Evolutionary conservation across 208 protist species (phyloP).

Genomic region (Crithidia brevicula): DNA sequence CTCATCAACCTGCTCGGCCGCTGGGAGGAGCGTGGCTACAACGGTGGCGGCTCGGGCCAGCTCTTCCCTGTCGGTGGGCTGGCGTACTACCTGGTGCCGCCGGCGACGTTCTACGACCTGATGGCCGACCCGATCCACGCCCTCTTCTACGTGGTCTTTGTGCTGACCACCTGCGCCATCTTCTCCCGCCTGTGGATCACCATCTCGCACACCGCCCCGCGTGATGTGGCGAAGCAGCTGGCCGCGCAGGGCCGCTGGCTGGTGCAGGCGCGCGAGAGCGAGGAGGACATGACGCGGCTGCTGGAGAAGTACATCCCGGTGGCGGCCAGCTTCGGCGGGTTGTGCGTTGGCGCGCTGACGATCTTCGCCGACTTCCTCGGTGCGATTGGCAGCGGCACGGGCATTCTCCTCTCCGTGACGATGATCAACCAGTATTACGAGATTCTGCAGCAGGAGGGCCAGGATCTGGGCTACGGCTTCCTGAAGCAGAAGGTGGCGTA

Average conservation of each 20-base stretch:
- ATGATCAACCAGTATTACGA: slow-evolving; percentile 99
- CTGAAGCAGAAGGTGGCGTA: slow-evolving; percentile 82
- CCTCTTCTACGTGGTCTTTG: slow-evolving; percentile 98
- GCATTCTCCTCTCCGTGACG: slow-evolving; percentile 99
- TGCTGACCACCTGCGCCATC: slow-evolving; percentile 97
- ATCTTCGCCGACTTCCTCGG: slow-evolving; percentile 99
- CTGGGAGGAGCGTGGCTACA: slow-evolving; percentile 94
- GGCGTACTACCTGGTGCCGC: slow-evolving; percentile 99
- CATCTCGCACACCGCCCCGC: slow-evolving; percentile 96
- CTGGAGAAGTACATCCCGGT: slow-evolving; percentile 98
- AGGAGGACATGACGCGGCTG: slow-evolving; percentile 89
- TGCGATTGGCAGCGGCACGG: slow-evolving; percentile 97
- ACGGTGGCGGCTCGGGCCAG: slow-evolving; percentile 61
- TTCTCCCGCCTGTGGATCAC: slow-evolving; percentile 99
- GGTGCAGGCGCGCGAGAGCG: slow-evolving; percentile 83
- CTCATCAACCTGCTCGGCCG: slow-evolving; percentile 98
- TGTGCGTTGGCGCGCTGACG: slow-evolving; percentile 99
- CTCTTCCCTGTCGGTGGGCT: slow-evolving; percentile 97
- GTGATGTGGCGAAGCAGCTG: slow-evolving; percentile 98
- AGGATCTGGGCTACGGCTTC: slow-evolving; percentile 84
- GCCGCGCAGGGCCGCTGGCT: slow-evolving; percentile 96
- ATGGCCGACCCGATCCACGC: slow-evolving; percentile 98
- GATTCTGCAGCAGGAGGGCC: slow-evolving; percentile 98
- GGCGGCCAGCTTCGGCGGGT: slow-evolving; percentile 99
- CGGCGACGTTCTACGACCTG: slow-evolving; percentile 94